These are phyloP conservation scores for Cladophialophora exuberans DNA, from an alignment of 2,329 filamentous ascomycete genomes.

Conservation along the genomic window DNA sequence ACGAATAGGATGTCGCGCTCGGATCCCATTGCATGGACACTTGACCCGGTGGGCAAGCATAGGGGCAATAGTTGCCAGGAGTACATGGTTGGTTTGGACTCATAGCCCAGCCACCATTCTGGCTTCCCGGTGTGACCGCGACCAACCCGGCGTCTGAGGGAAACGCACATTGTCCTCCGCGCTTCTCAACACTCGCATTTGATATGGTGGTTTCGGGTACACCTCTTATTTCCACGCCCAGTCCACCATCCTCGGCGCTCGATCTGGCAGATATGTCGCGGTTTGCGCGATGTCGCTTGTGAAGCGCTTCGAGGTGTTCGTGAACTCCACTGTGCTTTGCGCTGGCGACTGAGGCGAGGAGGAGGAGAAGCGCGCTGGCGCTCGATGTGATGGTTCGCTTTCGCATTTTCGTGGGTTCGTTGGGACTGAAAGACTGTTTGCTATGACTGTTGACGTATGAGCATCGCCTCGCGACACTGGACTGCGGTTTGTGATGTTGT, in stretches of 20 bases:
- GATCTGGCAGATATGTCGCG: constrained; percentile 32
- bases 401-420: constrained; percentile 31
- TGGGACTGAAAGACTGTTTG: constrained; percentile 4
- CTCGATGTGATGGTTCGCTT: constrained; percentile 35
- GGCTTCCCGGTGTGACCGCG: constrained; percentile 63
- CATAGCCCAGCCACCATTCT: constrained; percentile 79
- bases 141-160: constrained; percentile 69
- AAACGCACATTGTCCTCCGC: constrained; percentile 64
- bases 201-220: constrained; percentile 16
- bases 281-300: constrained; percentile 40
- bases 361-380: constrained; percentile 42
- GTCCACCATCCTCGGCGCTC: constrained; percentile 31
- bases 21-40: constrained; percentile 81
- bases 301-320: constrained; percentile 39
- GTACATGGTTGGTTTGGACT: constrained; percentile 72
- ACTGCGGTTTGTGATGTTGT: not conserved
- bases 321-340: constrained; percentile 34
- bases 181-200: constrained; percentile 51
- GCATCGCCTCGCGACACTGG: constrained; percentile 21
- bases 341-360: constrained; percentile 39
- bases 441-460: constrained; percentile 14
- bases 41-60: constrained; percentile 75
- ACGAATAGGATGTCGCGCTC: constrained; percentile 65
- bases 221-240: constrained; percentile 33
- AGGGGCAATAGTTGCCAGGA: constrained; percentile 72